Evolutionary conservation across 2,329 filamentous ascomycete species (phyloP), one percentile per base, ranked within the genome.

Genomic region (Geosmithia flava): DNA sequence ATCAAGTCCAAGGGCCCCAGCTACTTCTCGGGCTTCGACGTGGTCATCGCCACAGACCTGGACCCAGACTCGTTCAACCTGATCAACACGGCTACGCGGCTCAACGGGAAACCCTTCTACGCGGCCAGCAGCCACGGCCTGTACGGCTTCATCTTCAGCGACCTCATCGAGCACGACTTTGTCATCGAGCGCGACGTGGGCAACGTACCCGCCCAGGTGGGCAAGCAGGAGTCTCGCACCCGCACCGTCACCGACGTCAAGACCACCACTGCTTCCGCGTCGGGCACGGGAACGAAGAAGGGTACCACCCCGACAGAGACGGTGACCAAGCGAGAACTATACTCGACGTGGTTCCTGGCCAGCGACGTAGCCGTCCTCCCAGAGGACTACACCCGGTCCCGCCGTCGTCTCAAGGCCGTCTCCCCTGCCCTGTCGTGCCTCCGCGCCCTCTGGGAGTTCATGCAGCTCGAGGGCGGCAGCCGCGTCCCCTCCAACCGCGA

Each of bases 141-240:
- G 62, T 97, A 94, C 63, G 93, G 93, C 49, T 98, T 87, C 68
- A 85, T 95, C 54, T 98, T 98, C 63, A 85, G 86, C 50, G 93
- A 98, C 63, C 75, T 98, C 20, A 88, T 95, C 55, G 77, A 83
- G 58, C 93, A 98, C 63, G 83, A 90, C 58, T 98, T 88, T 60
- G 80, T 93, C 51, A 83, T 98, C 52, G 83, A 95, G 68, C 83
- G 93, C 49, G 81, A 87, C 52, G 82, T 84, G 53, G 82, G 85
- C 50, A 97, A 97, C 59, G 69, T 86, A 13, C 78, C 44, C 19
- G 83, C 81, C 1, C 63, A 73, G 41, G 52, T 71, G 8, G 40
- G 40, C 11, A 72, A 74, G 45, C 67, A 75, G 4, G 93, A 98
- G 62, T 85, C 86, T 1, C 74, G 80, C 23, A 96, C 91, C 5